Conservation (phyloP, 176 grass and related monocot genomes). For the Eleusine coracana region DNA sequence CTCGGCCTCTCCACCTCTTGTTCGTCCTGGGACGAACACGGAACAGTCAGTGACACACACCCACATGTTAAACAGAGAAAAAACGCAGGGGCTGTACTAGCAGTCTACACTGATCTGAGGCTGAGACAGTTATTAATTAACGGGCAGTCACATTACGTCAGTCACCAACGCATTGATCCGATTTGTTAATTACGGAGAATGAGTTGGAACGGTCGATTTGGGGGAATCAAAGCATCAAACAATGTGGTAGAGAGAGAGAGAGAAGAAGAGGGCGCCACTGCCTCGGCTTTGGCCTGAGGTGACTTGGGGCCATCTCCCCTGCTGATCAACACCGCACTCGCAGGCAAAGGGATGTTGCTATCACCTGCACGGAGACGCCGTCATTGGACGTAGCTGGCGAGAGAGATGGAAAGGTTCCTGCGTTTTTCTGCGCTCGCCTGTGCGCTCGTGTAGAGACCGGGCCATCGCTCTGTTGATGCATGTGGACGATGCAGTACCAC, state of each 20-base stretch:
- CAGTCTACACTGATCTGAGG: constrained; percentile 27
- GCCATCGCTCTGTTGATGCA: constrained; percentile 11
- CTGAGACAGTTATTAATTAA: constrained; percentile 38
- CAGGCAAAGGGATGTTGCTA: constrained; percentile 24
- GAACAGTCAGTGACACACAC: neutral
- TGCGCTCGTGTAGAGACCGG: constrained; percentile 40
- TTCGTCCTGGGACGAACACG: constrained; percentile 13
- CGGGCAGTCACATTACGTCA: constrained; percentile 44
- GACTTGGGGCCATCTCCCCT: constrained; percentile 34
- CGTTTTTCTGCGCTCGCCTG: constrained; percentile 14
- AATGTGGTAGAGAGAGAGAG: constrained; percentile 28
- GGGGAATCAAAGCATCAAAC: constrained; percentile 49
- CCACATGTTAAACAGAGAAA: neutral
- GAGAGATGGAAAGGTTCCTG: constrained; percentile 4
- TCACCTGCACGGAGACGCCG: constrained; percentile 40
- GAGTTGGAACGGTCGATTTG: constrained; percentile 32
- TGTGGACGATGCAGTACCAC: neutral
- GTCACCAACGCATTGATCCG: constrained; percentile 2
- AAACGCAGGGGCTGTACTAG: neutral
- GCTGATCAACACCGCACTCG: constrained; percentile 28
- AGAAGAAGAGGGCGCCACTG: neutral
- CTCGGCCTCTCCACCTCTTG: neutral
- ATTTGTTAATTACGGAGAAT: constrained; percentile 45
- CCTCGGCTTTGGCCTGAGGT: constrained; percentile 29
- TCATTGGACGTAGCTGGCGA: constrained; percentile 33